Evolutionary conservation across 345 rosid genomes (phyloP).

Genomic region (Eucalyptus dawsonii): DNA sequence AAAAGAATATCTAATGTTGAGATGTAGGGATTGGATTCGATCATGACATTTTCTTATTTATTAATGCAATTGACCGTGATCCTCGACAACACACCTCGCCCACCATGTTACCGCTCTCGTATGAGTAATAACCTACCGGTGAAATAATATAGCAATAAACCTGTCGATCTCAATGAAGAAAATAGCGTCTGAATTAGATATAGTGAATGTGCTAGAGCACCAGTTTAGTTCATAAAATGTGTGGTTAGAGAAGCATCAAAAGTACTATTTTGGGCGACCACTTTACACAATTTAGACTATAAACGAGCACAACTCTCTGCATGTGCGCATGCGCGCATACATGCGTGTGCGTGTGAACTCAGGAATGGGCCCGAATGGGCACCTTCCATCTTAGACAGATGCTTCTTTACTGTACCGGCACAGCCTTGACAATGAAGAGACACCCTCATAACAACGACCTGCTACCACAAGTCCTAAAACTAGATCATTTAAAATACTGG

Average conservation of each 20-base stretch:
- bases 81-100: neutral
- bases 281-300: neutral
- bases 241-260: neutral
- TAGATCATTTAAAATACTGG: neutral
- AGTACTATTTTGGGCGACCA: neutral
- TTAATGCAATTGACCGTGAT: neutral
- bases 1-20: neutral
- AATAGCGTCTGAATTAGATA: neutral
- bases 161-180: neutral
- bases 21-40: neutral
- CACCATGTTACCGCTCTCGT: neutral
- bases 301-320: neutral
- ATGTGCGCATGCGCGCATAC: neutral
- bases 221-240: neutral
- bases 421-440: constrained; percentile 66
- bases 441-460: constrained; percentile 60
- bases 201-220: neutral
- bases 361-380: neutral
- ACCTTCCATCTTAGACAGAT: constrained; percentile 66
- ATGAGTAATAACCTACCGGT: neutral
- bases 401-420: constrained; percentile 52
- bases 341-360: neutral
- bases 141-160: neutral
- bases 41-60: neutral
- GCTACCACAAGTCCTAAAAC: neutral